phyloP scores from a whole-genome alignment of 78 protist species.

The Dictyostelium purpureum region DNA sequence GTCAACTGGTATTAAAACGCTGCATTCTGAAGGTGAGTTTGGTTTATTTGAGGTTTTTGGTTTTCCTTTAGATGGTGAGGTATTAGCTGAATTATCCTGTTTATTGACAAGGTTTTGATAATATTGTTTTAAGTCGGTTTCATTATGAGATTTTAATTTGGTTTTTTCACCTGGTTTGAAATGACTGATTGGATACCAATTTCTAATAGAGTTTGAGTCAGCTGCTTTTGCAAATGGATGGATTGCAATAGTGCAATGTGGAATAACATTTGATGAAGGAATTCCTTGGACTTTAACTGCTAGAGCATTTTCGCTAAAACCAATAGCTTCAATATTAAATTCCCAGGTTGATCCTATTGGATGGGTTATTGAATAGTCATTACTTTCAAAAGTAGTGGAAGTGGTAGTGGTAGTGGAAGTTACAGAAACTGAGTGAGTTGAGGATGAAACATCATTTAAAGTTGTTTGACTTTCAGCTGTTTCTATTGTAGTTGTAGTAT shows the following conservation, averaged over 20 bases:
- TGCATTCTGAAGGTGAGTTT: neutral
- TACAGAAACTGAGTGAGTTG: neutral
- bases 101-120: neutral
- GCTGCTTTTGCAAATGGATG: conserved; percentile 62
- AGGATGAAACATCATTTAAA: neutral
- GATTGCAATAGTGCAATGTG: conserved; percentile 53
- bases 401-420: neutral
- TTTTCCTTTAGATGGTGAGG: neutral
- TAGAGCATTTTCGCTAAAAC: conserved; percentile 34
- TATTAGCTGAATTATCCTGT: neutral
- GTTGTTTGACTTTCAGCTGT: neutral
- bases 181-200: conserved; percentile 29
- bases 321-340: conserved; percentile 28
- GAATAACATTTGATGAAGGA: conserved; percentile 11
- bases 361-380: neutral
- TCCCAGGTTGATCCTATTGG: conserved; percentile 2
- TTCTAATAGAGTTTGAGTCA: conserved; percentile 24
- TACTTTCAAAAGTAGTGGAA: neutral
- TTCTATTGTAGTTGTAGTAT: neutral
- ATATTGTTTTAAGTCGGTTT: neutral
- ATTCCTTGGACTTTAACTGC: conserved; percentile 43
- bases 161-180: neutral
- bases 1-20: neutral
- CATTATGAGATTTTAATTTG: neutral
- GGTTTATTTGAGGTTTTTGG: neutral